A percentile compares a stretch with the other conserved stretches of the same genome.
Conservation (phyloP, 257 asterid genomes). For the Vinca minor region DNA sequence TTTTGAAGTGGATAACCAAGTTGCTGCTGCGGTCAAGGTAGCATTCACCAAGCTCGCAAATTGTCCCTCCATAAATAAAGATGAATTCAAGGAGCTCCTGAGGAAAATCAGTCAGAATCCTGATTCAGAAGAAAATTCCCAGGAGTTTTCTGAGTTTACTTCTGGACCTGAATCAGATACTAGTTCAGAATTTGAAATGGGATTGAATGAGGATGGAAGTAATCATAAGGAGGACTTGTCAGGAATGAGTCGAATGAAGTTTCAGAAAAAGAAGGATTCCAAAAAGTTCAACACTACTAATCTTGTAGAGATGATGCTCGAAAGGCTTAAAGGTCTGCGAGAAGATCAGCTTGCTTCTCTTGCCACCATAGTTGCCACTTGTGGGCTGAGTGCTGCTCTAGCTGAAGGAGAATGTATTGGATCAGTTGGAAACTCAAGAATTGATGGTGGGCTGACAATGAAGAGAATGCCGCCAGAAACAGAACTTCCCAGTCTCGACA, state of each 20-base stretch:
- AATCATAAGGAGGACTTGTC: slow-evolving; percentile 22
- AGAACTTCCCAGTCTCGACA: slow-evolving; percentile 71
- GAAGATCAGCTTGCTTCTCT: slow-evolving; percentile 90
- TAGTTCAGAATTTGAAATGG: slow-evolving; percentile 35
- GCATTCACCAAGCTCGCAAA: slow-evolving; percentile 68
- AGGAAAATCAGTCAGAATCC: slow-evolving; percentile 78
- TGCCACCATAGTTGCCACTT: slow-evolving; percentile 90
- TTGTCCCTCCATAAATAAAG: slow-evolving; percentile 60
- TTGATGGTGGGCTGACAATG: slow-evolving; percentile 16
- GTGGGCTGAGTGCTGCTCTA: slow-evolving; percentile 80
- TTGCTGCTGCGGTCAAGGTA: slow-evolving; percentile 75
- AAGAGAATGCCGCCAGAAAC: slow-evolving; percentile 16
- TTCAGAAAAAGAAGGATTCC: slow-evolving; percentile 23
- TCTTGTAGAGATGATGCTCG: slow-evolving; percentile 71
- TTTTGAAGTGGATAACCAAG: slow-evolving; percentile 92
- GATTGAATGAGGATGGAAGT: no score
- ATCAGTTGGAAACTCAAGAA: slow-evolving; percentile 15
- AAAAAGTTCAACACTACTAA: slow-evolving; percentile 33
- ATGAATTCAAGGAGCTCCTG: slow-evolving; percentile 64
- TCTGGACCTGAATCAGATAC: slow-evolving; percentile 54
- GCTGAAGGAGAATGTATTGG: slow-evolving; percentile 35
- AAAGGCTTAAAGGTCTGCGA: slow-evolving; percentile 59
- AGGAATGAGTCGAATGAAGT: slow-evolving; percentile 18
- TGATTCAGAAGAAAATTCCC: slow-evolving; percentile 37
- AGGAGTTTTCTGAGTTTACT: slow-evolving; percentile 26